Base-by-base conservation (phyloP, 495 filamentous ascomycete species). In the Lasiosphaeris hirsuta region DNA sequence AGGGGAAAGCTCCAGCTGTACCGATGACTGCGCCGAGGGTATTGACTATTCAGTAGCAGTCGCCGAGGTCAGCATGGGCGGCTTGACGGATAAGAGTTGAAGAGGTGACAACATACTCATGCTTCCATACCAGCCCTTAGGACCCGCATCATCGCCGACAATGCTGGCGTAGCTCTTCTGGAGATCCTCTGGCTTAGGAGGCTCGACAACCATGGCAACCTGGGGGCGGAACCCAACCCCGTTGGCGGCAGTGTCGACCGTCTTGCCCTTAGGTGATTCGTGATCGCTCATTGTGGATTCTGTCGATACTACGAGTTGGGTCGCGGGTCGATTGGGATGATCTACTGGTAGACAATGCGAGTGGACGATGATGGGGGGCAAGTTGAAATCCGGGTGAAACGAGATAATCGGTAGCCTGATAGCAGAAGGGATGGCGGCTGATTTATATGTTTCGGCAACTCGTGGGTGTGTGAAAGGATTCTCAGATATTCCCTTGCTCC, bases 81-180 rank as follows among this genome's bases (percentile, higher is more conserved):
- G 17, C 13, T 59, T 40, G 7, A 30, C 6, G n/a, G 10, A 37
- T 1, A 19, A 4, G n/a, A 35, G 15, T 13, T 18, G 4, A n/a
- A 48, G 17, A 41, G 54, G 18, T 35, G 13, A 47, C 14, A 34
- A 76, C 87, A 57, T 78, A 92, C 88, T 93, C 82, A 96, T 86
- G 64, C 78, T 72, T 14, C 91, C 90, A 71, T 96, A 97, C 93
- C 92, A 97, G 68, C 91, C 89, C 68, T 92, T 86, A 14, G 81
- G 79, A 50, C 83, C 82, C 37, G 81, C 83, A 63, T 95, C 88
- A 15, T 87, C 84, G 51, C 84, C 84, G 44, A 88, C 72, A 58
- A 96, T 81, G 50, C 78, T 80, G 4, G 94, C 94, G 73, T 98
- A 98, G 63, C 82, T 87, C 33, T 88, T 88, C 72, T 98, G 94